Conservation (phyloP, 228 moss, liverwort and hornwort species). For the Sphagnum magellanicum region DNA sequence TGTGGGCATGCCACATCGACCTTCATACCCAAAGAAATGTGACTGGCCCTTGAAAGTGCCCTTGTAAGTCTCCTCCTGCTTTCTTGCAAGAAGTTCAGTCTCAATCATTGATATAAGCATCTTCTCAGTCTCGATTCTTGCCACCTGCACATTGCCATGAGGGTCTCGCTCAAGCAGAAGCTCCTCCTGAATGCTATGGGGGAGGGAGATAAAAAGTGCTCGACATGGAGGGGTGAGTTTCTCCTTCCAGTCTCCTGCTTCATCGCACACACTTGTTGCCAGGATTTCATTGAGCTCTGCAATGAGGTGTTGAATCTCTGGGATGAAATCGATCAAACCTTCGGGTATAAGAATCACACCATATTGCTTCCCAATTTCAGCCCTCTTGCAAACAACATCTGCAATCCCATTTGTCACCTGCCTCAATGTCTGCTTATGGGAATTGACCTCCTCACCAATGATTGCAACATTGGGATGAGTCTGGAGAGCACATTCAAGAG, state of each 20-base stretch:
- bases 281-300: conserved; percentile 53
- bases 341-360: conserved; percentile 54
- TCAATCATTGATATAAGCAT: conserved; percentile 58
- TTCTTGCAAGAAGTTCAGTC: conserved; percentile 36
- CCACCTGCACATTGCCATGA: conserved; percentile 59
- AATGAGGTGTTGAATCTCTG: conserved; percentile 47
- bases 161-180: conserved; percentile 49
- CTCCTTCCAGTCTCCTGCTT: conserved; percentile 29
- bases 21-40: conserved; percentile 68
- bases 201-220: conserved; percentile 39
- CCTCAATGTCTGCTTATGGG: conserved; percentile 15
- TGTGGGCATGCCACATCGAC: conserved; percentile 60
- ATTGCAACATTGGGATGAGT: conserved; percentile 54
- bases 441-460: conserved; percentile 47
- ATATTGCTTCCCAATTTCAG: conserved; percentile 27
- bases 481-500: conserved; percentile 57
- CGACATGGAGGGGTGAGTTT: conserved; percentile 29
- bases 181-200: conserved; percentile 38
- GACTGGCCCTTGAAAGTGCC: conserved; percentile 40
- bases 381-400: conserved; percentile 41
- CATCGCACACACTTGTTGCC: conserved; percentile 28
- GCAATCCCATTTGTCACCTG: conserved; percentile 38
- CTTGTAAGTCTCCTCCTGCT: conserved; percentile 34
- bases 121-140: conserved; percentile 57
- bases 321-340: conserved; percentile 56